Evolutionary conservation across 2,329 filamentous ascomycete species (phyloP), one percentile per base, ranked within the genome.

Genomic region (Geoglossum cookeanum): DNA sequence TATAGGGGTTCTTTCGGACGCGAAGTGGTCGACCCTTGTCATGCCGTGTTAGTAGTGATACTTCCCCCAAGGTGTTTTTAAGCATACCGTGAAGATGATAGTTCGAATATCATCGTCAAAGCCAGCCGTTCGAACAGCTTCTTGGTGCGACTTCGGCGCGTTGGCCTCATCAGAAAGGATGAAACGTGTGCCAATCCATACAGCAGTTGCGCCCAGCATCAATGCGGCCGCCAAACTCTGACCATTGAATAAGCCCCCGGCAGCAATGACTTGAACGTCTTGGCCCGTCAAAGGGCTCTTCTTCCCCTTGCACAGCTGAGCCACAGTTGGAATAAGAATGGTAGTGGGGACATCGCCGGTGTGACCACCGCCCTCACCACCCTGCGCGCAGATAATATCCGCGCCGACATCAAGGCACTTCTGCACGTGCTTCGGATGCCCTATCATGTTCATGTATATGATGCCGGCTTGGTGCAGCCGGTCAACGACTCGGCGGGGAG

Each of bases 371-470:
- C 92, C 92, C 75, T 98, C 92, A 65, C 92, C 91, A 69, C 92
- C 92, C 75, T 98, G 92, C 56, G 92, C 92, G 76, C 91, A 97
- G 75, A 98, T 97, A 66, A 98, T 85, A 72, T 98, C 92, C 64
- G 83, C 87, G 63, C 90, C 92, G 59, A 90, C 79, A 55, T 91
- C 88, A 61, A 98, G 78, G 72, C 88, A 94, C 79, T 97, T 98
- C 74, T 88, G 80, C 62, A 95, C 91, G 75, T 98, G 92, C 83
- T 98, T 98, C 68, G 92, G 91, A 78, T 98, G 92, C 63, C 92
- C 92, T 69, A 98, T 90, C 92, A 98, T 98, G 83, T 98, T 98
- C 92, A 97, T 97, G 79, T 94, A 95, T 63, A 94, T 78, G 64
- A 98, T 80, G 63, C 90, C 90, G 66, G 81, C 75, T 68, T 81